A percentile compares a stretch with the other conserved stretches of the same genome.
phyloP scores from a whole-genome alignment of 2,329 filamentous ascomycete genomes.

The Pseudohalonectria lignicola region DNA sequence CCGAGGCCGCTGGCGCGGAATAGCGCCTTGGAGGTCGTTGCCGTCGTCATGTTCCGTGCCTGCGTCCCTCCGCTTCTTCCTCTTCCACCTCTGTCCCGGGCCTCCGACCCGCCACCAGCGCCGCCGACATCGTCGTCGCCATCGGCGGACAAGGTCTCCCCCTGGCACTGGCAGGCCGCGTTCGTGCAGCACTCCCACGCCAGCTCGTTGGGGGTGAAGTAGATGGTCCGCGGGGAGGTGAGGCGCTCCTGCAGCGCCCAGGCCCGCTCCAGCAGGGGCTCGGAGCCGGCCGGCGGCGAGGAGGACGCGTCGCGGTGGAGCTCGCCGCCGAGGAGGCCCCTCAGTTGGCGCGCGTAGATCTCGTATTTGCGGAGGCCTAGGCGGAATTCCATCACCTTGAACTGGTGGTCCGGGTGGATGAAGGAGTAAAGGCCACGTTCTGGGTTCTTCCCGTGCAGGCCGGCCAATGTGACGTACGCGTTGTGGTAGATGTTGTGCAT shows the following conservation, averaged over 20 bases:
- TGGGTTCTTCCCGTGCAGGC: not conserved
- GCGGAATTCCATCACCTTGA: not conserved
- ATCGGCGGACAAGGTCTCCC: too few relatives aligned
- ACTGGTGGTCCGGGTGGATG: not conserved
- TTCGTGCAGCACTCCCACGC: slow-evolving; percentile 1
- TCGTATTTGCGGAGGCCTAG: not conserved
- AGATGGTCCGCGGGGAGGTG: not conserved
- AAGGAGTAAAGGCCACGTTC: not conserved
- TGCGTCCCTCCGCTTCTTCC: too few relatives aligned
- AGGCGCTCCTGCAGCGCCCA: slow-evolving; percentile 1
- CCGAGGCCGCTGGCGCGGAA: not conserved
- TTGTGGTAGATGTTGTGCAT: slow-evolving; percentile 1
- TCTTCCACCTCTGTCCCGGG: too few relatives aligned
- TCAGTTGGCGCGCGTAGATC: not conserved
- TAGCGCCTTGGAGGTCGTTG: not conserved
- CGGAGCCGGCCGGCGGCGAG: not conserved
- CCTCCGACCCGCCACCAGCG: not conserved
- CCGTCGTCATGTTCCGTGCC: too few relatives aligned
- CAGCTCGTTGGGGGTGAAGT: not conserved
- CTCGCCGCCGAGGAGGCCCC: not conserved
- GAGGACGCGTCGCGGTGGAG: not conserved
- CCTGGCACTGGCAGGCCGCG: not conserved
- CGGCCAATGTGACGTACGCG: not conserved
- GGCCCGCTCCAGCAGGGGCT: not conserved
- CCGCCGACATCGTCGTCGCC: not conserved